Evolutionary conservation across 2,329 filamentous ascomycete genomes (phyloP), one percentile per base, ranked within the genome.

Genomic region (Ascochyta viciae-villosae): DNA sequence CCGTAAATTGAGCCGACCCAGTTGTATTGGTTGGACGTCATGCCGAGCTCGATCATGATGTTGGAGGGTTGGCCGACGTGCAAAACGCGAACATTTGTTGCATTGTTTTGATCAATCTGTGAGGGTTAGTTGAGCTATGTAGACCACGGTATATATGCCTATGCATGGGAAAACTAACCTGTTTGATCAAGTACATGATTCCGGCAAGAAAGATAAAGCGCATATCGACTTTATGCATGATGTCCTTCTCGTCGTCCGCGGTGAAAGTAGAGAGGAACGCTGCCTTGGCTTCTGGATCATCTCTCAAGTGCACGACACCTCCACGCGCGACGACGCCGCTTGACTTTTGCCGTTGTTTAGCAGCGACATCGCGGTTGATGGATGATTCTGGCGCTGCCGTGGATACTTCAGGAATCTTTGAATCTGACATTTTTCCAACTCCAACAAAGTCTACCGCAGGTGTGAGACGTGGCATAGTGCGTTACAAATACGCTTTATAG

Each of bases 1-100:
- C 64, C 65, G 34, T 67, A 67, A 8, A 68, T 65, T 9, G 63
- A 66, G 7, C 58, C 60, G 34, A 68, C 60, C 50, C 69, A 66
- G 37, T 69, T 67, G 39, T 69, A 69, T 16, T 67, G 52, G 37
- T 67, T 62, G 0, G 63, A 57, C 8, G 54, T 56, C 62, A 69
- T 66, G 6, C 62, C 49, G 10, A 67, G 47, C 29, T 69, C 64
- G 10, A 52, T 58, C 50, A 67, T 41, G 3, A 67, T 58, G 23
- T 65, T 63, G 13, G 60, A 59, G 1, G 64, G 60, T 24, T 62
- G 50, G 16, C 66, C 66, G 24, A 66, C 57, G 12, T 68, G 63
- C 9, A 68, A 45, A 3, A 68, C 64, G 45, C 58, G 63, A n/a
- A 66, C 54, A 24, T 60, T 64, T 13, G 66, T 61, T 8, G 64